Evolutionary conservation across 2,329 filamentous ascomycete genomes (phyloP), one percentile per base, ranked within the genome.

Genomic region (Lojkania enalia): DNA sequence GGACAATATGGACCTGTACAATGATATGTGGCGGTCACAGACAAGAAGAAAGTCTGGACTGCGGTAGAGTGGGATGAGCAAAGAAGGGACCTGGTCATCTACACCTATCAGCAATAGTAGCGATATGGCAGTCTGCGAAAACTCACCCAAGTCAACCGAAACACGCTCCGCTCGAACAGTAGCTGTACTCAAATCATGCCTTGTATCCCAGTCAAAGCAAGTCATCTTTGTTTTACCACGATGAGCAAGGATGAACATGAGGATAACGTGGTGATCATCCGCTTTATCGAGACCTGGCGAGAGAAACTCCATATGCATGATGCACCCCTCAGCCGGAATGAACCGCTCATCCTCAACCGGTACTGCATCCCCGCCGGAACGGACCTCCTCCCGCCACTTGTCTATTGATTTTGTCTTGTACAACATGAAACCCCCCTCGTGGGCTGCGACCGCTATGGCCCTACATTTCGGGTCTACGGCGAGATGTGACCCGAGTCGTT

Each of bases 281-380:
- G 33, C 33, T 21, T 79, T 70, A 7, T 78, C 77, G 11, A 87
- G 87, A 49, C 79, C 77, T 5, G 90, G 88, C 47, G 87, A 83
- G 2, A 99, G 76, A 53, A 97, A 99, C 16, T 9, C 87, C 77
- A 96, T 85, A 56, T 89, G 87, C 57, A 92, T 77, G 43, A 97
- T 88, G n/a, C 88, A 90, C 5, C 84, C 62, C 36, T 66, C 79
- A 5, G 90, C 74, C 7, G 60, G 44, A 20, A 71, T 47, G 2
- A 61, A 57, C 29, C 70, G 59, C 69, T 81, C 78, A 49, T 76
- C 71, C 39, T 76, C 76, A 44, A 95, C 78, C 1, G 86, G 87
- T 7, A 57, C 75, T 67, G 46, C 88, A 67, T 51, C 71, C 60
- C n/a, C 72, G 67, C 21, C 48, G 5, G 37, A 12, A 14, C 29